phyloP scores from a whole-genome alignment of 2,329 filamentous ascomycete species.

The Nemania sp. region DNA sequence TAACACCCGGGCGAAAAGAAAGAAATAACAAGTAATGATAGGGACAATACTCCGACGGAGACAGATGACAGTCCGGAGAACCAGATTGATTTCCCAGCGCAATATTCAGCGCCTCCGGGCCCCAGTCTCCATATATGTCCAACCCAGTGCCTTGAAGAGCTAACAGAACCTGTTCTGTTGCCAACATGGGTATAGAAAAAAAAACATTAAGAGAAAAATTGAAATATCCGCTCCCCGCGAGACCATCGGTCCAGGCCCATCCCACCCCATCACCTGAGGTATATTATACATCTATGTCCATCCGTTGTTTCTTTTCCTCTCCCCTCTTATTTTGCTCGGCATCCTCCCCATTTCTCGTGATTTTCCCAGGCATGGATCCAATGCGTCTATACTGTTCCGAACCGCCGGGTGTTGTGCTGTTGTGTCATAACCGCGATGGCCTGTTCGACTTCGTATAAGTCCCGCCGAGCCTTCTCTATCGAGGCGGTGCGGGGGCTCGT shows the following conservation, averaged over 20 bases:
- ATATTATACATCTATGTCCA: conserved; percentile 17
- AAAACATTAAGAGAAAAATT: no score
- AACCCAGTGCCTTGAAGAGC: conserved; percentile 24
- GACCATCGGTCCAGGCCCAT: conserved; percentile 18
- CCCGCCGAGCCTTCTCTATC: conserved; percentile 70
- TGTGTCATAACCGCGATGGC: conserved; percentile 58
- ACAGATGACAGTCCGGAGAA: conserved; percentile 32
- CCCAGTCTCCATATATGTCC: conserved; percentile 19
- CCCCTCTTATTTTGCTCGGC: no score
- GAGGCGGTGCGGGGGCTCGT: conserved; percentile 69
- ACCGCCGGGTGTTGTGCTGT: conserved; percentile 45
- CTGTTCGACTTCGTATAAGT: conserved; percentile 66
- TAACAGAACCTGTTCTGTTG: conserved; percentile 17
- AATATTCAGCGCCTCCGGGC: conserved; percentile 23
- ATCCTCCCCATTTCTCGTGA: no score
- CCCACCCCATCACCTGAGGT: no score
- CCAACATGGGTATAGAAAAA: no score
- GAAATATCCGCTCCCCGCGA: conserved; percentile 19
- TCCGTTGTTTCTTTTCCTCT: not conserved
- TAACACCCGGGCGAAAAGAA: not conserved
- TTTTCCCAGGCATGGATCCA: conserved; percentile 6
- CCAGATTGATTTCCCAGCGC: conserved; percentile 29
- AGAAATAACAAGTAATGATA: not conserved
- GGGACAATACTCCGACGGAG: conserved; percentile 7
- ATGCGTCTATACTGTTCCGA: conserved; percentile 42